These are phyloP conservation scores for Spergularia bocconei DNA, from an alignment of 148 eudicot species.

Conservation along the genomic window DNA sequence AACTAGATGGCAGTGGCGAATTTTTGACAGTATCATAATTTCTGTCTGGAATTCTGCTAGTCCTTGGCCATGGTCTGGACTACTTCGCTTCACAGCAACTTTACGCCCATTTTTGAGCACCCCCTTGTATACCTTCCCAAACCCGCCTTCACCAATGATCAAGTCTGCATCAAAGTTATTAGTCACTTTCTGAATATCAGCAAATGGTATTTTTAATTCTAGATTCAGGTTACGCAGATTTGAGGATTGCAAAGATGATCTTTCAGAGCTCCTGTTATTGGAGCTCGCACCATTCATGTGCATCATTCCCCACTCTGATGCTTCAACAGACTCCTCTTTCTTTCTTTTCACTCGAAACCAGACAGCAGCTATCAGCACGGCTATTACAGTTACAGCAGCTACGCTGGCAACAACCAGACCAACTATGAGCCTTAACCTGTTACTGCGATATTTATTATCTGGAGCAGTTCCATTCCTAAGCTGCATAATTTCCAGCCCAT, in stretches of 20 bases:
- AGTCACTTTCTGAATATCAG: slow-evolving; percentile 39
- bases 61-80: slow-evolving; percentile 47
- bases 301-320: slow-evolving; percentile 24
- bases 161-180: slow-evolving; percentile 35
- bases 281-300: slow-evolving; percentile 28
- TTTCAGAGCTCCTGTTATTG: slow-evolving; percentile 19
- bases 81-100: slow-evolving; percentile 57
- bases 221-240: slow-evolving; percentile 32
- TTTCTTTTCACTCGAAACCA: slow-evolving; percentile 13
- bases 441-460: slow-evolving; percentile 18
- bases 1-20: slow-evolving; percentile 57
- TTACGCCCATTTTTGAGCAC: slow-evolving; percentile 30
- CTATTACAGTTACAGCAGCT: background rate
- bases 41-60: slow-evolving; percentile 52
- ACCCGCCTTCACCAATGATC: slow-evolving; percentile 57
- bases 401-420: slow-evolving; percentile 32
- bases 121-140: slow-evolving; percentile 58
- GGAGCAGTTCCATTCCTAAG: background rate
- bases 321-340: slow-evolving; percentile 23
- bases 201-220: slow-evolving; percentile 36
- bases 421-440: slow-evolving; percentile 18
- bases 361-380: slow-evolving; percentile 18
- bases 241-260: slow-evolving; percentile 21
- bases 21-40: slow-evolving; percentile 42
- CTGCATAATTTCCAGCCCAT: slow-evolving; percentile 56